Conservation (phyloP, 108 stramenopile species). For the Pinguiococcus pyrenoidosus region DNA sequence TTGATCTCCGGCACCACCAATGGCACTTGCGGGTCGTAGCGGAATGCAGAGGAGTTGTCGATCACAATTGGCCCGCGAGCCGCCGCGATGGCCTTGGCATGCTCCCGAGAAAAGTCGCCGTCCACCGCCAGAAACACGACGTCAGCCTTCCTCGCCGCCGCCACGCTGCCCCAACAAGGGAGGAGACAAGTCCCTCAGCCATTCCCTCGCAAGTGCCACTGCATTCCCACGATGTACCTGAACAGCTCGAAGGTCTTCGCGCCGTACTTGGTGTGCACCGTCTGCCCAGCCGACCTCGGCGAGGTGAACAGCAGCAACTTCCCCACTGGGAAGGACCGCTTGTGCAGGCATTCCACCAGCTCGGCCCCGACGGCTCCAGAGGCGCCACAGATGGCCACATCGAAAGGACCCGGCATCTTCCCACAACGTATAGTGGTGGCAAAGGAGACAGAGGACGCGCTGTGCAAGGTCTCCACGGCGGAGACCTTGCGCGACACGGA, state of each 20-base stretch:
- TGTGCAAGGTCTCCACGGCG: no score
- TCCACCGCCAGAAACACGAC: constrained; percentile 32
- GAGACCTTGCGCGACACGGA: no score
- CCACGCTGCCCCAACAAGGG: constrained; percentile 6
- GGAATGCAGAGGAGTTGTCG: constrained; percentile 31
- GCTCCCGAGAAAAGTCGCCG: constrained; percentile 8
- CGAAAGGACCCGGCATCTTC: no score
- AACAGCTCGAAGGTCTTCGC: constrained; percentile 3
- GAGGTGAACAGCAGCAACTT: constrained; percentile 20
- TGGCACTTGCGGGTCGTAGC: constrained; percentile 19
- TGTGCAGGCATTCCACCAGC: constrained; percentile 6
- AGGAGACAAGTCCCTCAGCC: constrained; percentile 7
- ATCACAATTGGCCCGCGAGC: constrained; percentile 10
- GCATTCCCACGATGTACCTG: no score
- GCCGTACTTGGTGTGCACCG: not conserved
- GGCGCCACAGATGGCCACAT: constrained; percentile 22
- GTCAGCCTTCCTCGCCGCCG: constrained; percentile 24
- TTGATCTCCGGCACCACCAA: constrained; percentile 38
- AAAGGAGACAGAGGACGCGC: no score
- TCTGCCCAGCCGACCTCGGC: constrained; percentile 21
- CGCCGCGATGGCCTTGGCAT: not conserved
- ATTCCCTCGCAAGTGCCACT: constrained; percentile 12
- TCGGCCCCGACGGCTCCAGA: constrained; percentile 21
- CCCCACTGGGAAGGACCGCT: constrained; percentile 8
- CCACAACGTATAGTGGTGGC: no score